These are phyloP conservation scores for Tranzscheliella williamsii DNA, from an alignment of 1,284 basidiomycete species.

Conservation along the genomic window DNA sequence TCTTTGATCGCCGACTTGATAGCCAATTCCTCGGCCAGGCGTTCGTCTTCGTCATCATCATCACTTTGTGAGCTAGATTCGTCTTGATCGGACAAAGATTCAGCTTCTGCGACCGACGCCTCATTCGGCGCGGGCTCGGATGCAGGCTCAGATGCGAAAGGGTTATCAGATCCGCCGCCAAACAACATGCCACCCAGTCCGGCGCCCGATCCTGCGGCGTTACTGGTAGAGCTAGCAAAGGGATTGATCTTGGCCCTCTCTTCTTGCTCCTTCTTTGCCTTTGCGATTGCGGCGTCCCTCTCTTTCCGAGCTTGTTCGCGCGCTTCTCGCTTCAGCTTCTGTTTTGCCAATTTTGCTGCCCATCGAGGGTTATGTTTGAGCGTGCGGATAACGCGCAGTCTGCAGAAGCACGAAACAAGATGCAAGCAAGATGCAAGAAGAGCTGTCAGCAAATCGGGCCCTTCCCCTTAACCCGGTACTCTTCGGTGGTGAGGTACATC, in stretches of 20 bases:
- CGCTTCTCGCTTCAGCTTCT: constrained; percentile 21
- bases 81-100: constrained; percentile 10
- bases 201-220: constrained; percentile 4
- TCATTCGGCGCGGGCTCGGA: not conserved
- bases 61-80: constrained; percentile 16
- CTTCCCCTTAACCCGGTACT: too few relatives aligned
- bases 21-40: constrained; percentile 54
- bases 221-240: constrained; percentile 12
- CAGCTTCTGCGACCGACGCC: not conserved
- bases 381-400: constrained; percentile 53
- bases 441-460: too few relatives aligned
- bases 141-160: constrained; percentile 26
- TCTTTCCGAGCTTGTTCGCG: constrained; percentile 29
- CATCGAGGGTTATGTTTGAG: constrained; percentile 56
- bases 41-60: constrained; percentile 40
- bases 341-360: constrained; percentile 59
- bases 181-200: constrained; percentile 38
- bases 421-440: too few relatives aligned
- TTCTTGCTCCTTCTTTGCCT: constrained; percentile 35
- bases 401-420: constrained; percentile 12
- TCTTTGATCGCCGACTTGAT: constrained; percentile 53
- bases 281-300: constrained; percentile 22
- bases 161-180: constrained; percentile 32
- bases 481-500: too few relatives aligned
- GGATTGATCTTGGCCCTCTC: constrained; percentile 39